A percentile compares a stretch with the other conserved stretches of the same genome.
Evolutionary conservation across 1,284 basidiomycete genomes (phyloP).

Genomic region (Pseudozyma thailandica): DNA sequence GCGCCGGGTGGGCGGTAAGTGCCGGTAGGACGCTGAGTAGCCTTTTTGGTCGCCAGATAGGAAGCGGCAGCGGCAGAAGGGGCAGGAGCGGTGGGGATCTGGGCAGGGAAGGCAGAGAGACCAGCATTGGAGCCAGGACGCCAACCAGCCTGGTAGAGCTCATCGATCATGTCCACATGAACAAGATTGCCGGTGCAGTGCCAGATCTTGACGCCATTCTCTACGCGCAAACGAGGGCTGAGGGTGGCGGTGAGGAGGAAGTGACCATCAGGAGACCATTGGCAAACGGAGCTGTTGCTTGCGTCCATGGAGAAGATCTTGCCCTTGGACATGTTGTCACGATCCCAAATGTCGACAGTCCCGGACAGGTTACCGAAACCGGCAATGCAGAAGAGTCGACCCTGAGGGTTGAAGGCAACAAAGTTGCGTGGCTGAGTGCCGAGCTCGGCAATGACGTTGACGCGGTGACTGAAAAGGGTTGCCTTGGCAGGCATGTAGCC

Average conservation of each 20-base stretch:
- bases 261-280: conserved; percentile 94
- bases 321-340: conserved; percentile 76
- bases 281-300: conserved; percentile 90
- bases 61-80: conserved; percentile 74
- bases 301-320: conserved; percentile 90
- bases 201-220: conserved; percentile 96
- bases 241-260: conserved; percentile 93
- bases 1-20: conserved; percentile 73
- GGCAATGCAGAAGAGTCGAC: conserved; percentile 84
- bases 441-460: conserved; percentile 88
- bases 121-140: conserved; percentile 77
- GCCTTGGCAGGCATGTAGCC: conserved; percentile 97
- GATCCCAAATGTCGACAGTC: conserved; percentile 90
- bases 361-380: conserved; percentile 97
- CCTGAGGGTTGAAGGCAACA: conserved; percentile 93
- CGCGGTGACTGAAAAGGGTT: conserved; percentile 89
- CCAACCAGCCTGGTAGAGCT: conserved; percentile 90
- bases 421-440: conserved; percentile 89
- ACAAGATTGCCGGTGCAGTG: conserved; percentile 88
- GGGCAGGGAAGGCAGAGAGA: conserved; percentile 78
- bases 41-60: conserved; percentile 62
- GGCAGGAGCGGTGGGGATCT: conserved; percentile 79
- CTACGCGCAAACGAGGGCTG: conserved; percentile 90
- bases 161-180: conserved; percentile 80
- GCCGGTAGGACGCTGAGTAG: conserved; percentile 67